Evolutionary conservation across 2,329 filamentous ascomycete genomes (phyloP).

Genomic region (Cordyceps militaris): DNA sequence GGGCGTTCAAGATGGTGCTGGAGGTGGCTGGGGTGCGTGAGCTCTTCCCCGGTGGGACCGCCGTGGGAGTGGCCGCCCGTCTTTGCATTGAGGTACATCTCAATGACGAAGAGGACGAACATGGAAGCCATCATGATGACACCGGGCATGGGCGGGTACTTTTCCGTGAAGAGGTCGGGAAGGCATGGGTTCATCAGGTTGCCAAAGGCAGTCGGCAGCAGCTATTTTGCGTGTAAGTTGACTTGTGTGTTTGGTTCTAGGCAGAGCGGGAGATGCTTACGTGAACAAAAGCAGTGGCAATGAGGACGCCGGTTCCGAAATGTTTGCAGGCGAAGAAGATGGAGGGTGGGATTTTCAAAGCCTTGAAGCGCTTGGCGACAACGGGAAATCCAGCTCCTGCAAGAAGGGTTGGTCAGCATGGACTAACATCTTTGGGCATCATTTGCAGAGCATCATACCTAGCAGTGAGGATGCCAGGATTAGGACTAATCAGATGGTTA

Average conservation of each 20-base stretch:
- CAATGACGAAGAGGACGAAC: constrained; percentile 54
- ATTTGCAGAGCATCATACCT: constrained; percentile 14
- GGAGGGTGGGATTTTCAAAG: constrained; percentile 49
- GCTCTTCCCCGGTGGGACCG: constrained; percentile 39
- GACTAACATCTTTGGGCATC: not conserved
- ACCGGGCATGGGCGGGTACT: constrained; percentile 55
- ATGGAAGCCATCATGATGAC: constrained; percentile 60
- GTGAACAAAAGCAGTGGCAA: constrained; percentile 69
- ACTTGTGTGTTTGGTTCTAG: not conserved
- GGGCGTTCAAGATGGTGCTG: constrained; percentile 3
- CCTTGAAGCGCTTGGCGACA: constrained; percentile 47
- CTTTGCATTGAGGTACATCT: constrained; percentile 55
- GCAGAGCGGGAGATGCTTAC: constrained; percentile 27
- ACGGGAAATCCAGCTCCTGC: constrained; percentile 45
- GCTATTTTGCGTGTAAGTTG: constrained; percentile 22
- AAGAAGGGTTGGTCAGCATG: not conserved
- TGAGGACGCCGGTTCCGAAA: constrained; percentile 64
- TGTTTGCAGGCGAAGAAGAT: constrained; percentile 58
- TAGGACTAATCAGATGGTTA: constrained; percentile 17
- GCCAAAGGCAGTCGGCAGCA: constrained; percentile 53
- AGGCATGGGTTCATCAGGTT: constrained; percentile 47
- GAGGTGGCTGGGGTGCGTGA: constrained; percentile 3
- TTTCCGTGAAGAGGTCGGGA: constrained; percentile 50
- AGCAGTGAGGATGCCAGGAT: constrained; percentile 23
- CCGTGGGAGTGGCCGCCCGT: constrained; percentile 53